Percentiles rank a stretch among this genome's conserved stretches.
These are phyloP conservation scores for Coemansia sp. DNA, from an alignment of 192 early-diverging fungal genomes.

Conservation along the genomic window DNA sequence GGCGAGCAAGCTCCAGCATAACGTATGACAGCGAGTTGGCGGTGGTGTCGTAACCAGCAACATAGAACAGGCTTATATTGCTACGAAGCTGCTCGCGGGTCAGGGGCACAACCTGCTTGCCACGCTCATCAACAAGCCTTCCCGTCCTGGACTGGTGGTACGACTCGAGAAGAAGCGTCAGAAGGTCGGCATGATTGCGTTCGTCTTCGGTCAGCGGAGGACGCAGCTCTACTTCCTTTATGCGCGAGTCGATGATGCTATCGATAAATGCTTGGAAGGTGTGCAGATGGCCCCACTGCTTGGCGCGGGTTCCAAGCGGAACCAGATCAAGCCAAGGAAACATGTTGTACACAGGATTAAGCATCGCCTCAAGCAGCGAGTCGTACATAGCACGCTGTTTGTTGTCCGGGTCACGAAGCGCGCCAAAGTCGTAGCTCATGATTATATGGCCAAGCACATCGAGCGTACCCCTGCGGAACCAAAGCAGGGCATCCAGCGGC, in stretches of 20 bases:
- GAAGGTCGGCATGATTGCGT: slow-evolving; percentile 54
- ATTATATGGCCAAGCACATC: slow-evolving; percentile 59
- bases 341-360: slow-evolving; percentile 53
- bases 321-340: slow-evolving; percentile 57
- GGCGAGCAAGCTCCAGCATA: slow-evolving; percentile 49
- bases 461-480: slow-evolving; percentile 55
- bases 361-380: slow-evolving; percentile 46
- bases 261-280: slow-evolving; percentile 53
- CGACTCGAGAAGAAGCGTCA: slow-evolving; percentile 59
- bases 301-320: slow-evolving; percentile 38
- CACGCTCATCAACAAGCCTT: slow-evolving; percentile 46
- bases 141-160: slow-evolving; percentile 45
- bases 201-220: slow-evolving; percentile 45
- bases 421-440: slow-evolving; percentile 59
- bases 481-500: slow-evolving; percentile 40
- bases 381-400: slow-evolving; percentile 54
- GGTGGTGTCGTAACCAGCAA: slow-evolving; percentile 61
- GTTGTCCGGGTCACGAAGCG: slow-evolving; percentile 47
- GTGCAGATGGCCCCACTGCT: slow-evolving; percentile 44
- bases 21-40: slow-evolving; percentile 57
- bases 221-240: slow-evolving; percentile 33
- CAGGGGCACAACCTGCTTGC: slow-evolving; percentile 39
- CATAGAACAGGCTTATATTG: slow-evolving; percentile 57
- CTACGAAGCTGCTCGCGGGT: slow-evolving; percentile 53
- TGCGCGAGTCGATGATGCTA: slow-evolving; percentile 34